These are phyloP conservation scores for Juncus effusus DNA, from an alignment of 176 grass and related monocot genomes.

Conservation along the genomic window DNA sequence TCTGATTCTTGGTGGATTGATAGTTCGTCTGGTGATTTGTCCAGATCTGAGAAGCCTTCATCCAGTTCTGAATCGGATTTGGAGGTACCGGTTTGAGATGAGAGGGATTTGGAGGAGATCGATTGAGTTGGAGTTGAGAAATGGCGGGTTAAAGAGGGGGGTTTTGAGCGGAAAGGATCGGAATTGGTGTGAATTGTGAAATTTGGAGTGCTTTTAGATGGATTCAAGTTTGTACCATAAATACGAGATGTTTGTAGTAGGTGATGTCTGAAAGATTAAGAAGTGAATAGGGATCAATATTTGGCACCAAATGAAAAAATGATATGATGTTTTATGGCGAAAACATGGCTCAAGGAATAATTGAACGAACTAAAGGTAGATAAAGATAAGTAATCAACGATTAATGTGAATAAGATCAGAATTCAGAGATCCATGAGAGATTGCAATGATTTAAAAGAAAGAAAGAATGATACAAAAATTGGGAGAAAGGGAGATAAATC, in stretches of 20 bases:
- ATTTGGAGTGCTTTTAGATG: slow-evolving; percentile 28
- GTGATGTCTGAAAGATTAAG: no score
- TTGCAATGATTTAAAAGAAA: not conserved
- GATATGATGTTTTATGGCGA: no score
- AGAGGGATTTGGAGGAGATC: slow-evolving; percentile 44
- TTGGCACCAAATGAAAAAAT: no score
- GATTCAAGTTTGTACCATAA: slow-evolving; percentile 22
- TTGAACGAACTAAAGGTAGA: no score
- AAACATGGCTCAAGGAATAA: no score
- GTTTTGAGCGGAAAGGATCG: slow-evolving; percentile 29
- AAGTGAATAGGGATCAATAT: no score
- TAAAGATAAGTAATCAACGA: not conserved
- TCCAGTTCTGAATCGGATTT: slow-evolving; percentile 41
- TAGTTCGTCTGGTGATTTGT: slow-evolving; percentile 42
- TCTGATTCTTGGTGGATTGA: slow-evolving; percentile 32
- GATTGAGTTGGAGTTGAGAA: slow-evolving; percentile 28
- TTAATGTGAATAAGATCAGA: slow-evolving; percentile 23
- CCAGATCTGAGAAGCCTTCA: slow-evolving; percentile 85
- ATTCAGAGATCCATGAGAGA: slow-evolving; percentile 21
- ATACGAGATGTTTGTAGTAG: slow-evolving; percentile 1
- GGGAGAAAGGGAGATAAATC: not conserved
- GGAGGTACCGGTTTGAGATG: slow-evolving; percentile 53
- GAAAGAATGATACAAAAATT: not conserved
- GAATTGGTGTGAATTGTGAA: slow-evolving; percentile 22
- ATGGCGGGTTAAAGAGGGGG: slow-evolving; percentile 6